These are phyloP conservation scores for Aureobasidium sp. DNA, from an alignment of 2,329 filamentous ascomycete species.

Conservation along the genomic window DNA sequence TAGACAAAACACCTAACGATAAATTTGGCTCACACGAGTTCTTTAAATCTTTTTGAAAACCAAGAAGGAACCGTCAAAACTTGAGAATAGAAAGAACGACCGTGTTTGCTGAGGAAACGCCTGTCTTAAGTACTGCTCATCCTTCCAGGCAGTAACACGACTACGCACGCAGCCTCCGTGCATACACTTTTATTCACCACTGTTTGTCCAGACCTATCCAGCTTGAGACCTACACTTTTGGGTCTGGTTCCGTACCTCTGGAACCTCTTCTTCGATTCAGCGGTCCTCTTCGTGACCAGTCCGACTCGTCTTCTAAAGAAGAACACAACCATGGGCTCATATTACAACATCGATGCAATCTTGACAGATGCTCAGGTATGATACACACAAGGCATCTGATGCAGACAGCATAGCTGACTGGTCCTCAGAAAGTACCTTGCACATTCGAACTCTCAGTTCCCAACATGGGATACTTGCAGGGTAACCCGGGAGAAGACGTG, in stretches of 20 bases:
- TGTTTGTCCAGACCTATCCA: not conserved
- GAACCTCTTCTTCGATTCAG: not conserved
- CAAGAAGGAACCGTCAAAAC: not conserved
- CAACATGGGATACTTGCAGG: conserved; percentile 81
- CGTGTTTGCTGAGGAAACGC: not conserved
- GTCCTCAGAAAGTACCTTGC: conserved; percentile 77
- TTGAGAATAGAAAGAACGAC: not conserved
- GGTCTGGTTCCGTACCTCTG: not conserved
- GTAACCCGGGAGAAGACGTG: conserved; percentile 60
- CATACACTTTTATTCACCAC: not conserved
- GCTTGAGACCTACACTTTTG: not conserved
- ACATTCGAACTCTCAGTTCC: conserved; percentile 88
- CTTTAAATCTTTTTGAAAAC: not conserved
- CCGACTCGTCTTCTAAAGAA: not conserved
- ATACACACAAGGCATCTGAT: not conserved
- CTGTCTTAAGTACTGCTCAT: not conserved
- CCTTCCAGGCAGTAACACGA: conserved; percentile 13
- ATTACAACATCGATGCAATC: conserved; percentile 80
- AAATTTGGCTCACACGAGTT: not conserved
- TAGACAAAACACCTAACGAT: not conserved
- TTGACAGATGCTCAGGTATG: conserved; percentile 72
- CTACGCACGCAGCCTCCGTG: conserved; percentile 11
- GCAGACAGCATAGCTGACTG: not conserved
- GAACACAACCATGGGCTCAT: conserved; percentile 45
- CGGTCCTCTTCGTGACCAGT: not conserved